A percentile compares a stretch with the other conserved stretches of the same genome.
These are phyloP conservation scores for Apiotrichum siamense DNA, from an alignment of 1,284 basidiomycete genomes.

Conservation along the genomic window DNA sequence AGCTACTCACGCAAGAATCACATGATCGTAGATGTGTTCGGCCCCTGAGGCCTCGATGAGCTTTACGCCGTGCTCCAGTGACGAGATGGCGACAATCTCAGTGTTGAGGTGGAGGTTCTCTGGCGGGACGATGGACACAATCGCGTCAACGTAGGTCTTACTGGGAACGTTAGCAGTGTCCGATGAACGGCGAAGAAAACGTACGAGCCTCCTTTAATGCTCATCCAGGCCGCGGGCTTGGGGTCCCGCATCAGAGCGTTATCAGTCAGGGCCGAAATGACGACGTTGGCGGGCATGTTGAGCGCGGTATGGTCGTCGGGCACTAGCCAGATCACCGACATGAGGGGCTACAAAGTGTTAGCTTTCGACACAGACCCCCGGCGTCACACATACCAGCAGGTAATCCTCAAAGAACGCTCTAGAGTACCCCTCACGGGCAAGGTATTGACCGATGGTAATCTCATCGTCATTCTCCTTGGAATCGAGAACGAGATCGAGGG, in stretches of 20 bases:
- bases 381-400: conserved; percentile 66
- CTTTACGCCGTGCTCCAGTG: conserved; percentile 27
- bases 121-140: conserved; percentile 55
- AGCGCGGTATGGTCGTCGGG: conserved; percentile 12
- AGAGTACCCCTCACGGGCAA: conserved; percentile 63
- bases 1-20: conserved; percentile 61
- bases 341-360: conserved; percentile 6
- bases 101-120: conserved; percentile 59
- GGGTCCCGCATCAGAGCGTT: neutral
- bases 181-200: neutral
- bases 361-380: too few species aligned
- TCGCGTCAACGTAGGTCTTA: conserved; percentile 60
- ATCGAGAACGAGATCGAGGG: conserved; percentile 44
- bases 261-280: conserved; percentile 2
- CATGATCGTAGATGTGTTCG: conserved; percentile 59
- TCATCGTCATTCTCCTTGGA: conserved; percentile 35
- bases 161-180: neutral
- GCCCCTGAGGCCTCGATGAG: conserved; percentile 34
- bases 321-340: conserved; percentile 7
- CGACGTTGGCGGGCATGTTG: conserved; percentile 7
- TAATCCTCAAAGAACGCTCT: conserved; percentile 68
- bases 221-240: conserved; percentile 65
- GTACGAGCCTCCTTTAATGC: conserved; percentile 63
- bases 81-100: conserved; percentile 49
- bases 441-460: conserved; percentile 63